Conservation (phyloP, 2,329 filamentous ascomycete species). For the Magnaporthiopsis poae region DNA sequence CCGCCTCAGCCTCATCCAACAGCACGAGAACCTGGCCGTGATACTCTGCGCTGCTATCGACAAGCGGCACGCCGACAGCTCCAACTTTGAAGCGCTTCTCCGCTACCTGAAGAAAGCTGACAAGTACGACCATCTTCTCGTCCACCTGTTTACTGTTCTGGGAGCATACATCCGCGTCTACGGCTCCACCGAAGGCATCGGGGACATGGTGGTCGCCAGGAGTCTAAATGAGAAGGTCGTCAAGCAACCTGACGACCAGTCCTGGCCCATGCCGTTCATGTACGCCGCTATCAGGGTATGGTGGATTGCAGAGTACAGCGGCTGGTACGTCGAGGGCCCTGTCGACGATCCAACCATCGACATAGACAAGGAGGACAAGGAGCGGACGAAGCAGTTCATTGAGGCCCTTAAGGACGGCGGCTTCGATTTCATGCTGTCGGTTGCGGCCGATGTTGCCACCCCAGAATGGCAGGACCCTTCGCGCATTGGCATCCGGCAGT, state of each 20-base stretch:
- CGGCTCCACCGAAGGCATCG: constrained; percentile 64
- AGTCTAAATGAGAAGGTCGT: constrained; percentile 61
- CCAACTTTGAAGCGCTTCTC: constrained; percentile 67
- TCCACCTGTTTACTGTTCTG: constrained; percentile 75
- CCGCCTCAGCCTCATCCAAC: constrained; percentile 67
- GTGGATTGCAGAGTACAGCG: constrained; percentile 91
- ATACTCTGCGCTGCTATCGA: constrained; percentile 72
- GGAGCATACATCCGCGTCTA: constrained; percentile 68
- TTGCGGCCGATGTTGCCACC: constrained; percentile 70
- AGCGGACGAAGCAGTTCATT: constrained; percentile 63
- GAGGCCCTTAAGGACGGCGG: constrained; percentile 77
- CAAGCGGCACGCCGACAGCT: constrained; percentile 56
- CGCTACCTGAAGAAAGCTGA: constrained; percentile 59
- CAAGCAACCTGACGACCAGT: constrained; percentile 53
- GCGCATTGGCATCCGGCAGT: constrained; percentile 69
- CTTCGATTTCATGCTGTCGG: constrained; percentile 80
- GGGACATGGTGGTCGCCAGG: constrained; percentile 58
- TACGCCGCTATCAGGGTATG: constrained; percentile 70
- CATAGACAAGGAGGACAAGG: constrained; percentile 57
- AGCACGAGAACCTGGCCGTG: constrained; percentile 81
- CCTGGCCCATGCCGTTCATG: constrained; percentile 65
- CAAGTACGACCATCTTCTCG: constrained; percentile 61
- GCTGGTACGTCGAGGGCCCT: constrained; percentile 60
- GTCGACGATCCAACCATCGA: constrained; percentile 47
- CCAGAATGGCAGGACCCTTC: constrained; percentile 83